Evolutionary conservation across 345 rosid genomes (phyloP).

Genomic region (Salix suchowensis): DNA sequence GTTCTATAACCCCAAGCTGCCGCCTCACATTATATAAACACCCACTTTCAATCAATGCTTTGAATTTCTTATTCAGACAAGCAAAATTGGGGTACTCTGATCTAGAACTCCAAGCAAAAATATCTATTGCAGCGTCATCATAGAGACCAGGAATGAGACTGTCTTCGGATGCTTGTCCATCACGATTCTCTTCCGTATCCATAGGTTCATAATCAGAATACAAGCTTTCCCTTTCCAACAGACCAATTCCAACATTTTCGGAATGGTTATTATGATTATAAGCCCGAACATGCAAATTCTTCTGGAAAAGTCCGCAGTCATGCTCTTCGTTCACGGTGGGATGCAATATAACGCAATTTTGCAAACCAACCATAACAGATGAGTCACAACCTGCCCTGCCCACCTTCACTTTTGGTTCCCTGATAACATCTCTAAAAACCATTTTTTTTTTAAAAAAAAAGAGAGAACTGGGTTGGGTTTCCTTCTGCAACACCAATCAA

Average conservation of each 20-base stretch:
- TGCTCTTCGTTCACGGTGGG: not conserved
- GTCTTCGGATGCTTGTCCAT: constrained; percentile 17
- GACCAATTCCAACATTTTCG: constrained; percentile 11
- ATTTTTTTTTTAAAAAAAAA: not conserved
- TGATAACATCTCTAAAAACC: constrained; percentile 37
- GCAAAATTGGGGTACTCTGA: constrained; percentile 56
- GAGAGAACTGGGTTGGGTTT: not conserved
- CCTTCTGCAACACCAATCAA: not conserved
- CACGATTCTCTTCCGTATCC: constrained; percentile 21
- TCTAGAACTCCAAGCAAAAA: constrained; percentile 59
- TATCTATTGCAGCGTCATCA: constrained; percentile 64
- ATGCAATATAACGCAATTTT: constrained; percentile 1
- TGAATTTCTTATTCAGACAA: constrained; percentile 54
- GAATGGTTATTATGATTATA: constrained; percentile 6
- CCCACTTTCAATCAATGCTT: constrained; percentile 44
- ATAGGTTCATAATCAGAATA: constrained; percentile 11
- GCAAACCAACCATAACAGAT: constrained; percentile 8
- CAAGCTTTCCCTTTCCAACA: constrained; percentile 14
- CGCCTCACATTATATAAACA: constrained; percentile 54
- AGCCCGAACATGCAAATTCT: constrained; percentile 16
- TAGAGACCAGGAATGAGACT: constrained; percentile 68
- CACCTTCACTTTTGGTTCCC: constrained; percentile 13
- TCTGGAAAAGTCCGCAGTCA: constrained; percentile 3
- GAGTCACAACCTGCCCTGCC: constrained; percentile 17
- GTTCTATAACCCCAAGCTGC: constrained; percentile 45